Evolutionary conservation across 2,329 filamentous ascomycete genomes (phyloP), one percentile per base, ranked within the genome.

Genomic region (Juglanconis sp.): DNA sequence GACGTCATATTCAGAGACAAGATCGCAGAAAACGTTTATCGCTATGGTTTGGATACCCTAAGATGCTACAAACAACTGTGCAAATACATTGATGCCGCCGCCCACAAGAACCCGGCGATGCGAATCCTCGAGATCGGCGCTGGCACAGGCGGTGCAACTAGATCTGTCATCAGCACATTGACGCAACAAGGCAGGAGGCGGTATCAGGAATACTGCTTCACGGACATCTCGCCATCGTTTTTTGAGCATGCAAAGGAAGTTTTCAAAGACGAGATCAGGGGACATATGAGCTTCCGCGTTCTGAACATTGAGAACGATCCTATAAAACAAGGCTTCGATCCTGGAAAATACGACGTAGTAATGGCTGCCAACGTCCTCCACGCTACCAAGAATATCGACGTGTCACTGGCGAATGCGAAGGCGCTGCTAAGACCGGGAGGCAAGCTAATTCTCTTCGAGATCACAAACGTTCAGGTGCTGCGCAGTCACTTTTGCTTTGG

Each of bases 201-300:
- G 13, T 69, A 64, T 50, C 36, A 44, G 15, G 51, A 59, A 1
- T 76, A 77, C 60, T 71, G 68, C 5, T 77, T 71, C 59, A 77
- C 75, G 3, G 76, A 79, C 50, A 74, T 77, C 34, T 76, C 75
- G 0, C 63, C 69, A 1, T 69, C 66, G 1, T 77, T 76, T 77
- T 77, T 50, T n/a, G 69, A 69, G 30, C 63, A 68, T 9, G 74
- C 74, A 0, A 64, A 64, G n/a, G 61, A 68, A 30, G 60, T 59
- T 11, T 69, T 73, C 61, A 44, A 62, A 40, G 54, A n/a, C n/a
- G n/a, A n/a, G n/a, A n/a, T n/a, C n/a, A n/a, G 64, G 7, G 60
- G 55, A 3, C 52, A 57, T 13, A 71, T 77, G 60, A 66, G 56
- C 5, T 78, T 72, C 63, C 71, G 71, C 36, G 67, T 66, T 1